Evolutionary conservation across 2,329 filamentous ascomycete genomes (phyloP).

Genomic region (Balansia obtecta): DNA sequence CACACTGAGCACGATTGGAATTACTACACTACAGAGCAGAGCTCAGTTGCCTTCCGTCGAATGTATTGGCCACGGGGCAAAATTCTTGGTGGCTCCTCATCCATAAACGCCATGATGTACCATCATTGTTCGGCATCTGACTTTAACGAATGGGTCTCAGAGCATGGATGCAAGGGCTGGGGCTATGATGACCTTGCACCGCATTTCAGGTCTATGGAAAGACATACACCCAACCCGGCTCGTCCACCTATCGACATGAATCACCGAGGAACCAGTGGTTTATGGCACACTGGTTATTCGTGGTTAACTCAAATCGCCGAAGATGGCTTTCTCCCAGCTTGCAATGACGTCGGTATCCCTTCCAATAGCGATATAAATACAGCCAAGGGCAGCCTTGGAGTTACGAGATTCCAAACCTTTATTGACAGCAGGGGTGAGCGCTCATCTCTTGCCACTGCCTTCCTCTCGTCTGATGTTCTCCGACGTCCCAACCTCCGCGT

Average conservation of each 20-base stretch:
- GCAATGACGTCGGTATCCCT: slow-evolving; percentile 7
- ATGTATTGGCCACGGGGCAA: slow-evolving; percentile 14
- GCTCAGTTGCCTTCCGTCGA: slow-evolving; percentile 10
- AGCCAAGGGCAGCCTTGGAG: slow-evolving; percentile 8
- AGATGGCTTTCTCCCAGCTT: slow-evolving; percentile 10
- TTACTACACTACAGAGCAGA: slow-evolving; percentile 12
- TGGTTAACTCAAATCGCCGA: slow-evolving; percentile 8
- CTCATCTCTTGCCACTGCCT: slow-evolving; percentile 11
- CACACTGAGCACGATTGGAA: slow-evolving; percentile 14
- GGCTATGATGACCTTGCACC: slow-evolving; percentile 11
- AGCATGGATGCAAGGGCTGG: slow-evolving; percentile 10
- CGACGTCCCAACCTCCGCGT: slow-evolving; percentile 10
- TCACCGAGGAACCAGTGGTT: slow-evolving; percentile 7
- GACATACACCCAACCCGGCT: slow-evolving; percentile 9
- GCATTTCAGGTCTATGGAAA: slow-evolving; percentile 11
- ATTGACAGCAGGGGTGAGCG: slow-evolving; percentile 10
- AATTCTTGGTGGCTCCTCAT: slow-evolving; percentile 12
- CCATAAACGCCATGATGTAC: slow-evolving; percentile 15
- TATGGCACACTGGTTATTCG: slow-evolving; percentile 11
- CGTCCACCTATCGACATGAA: slow-evolving; percentile 8
- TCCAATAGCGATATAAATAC: slow-evolving; percentile 10
- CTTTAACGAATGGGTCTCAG: slow-evolving; percentile 11
- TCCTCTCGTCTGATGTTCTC: slow-evolving; percentile 8
- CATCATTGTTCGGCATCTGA: slow-evolving; percentile 12
- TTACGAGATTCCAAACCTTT: slow-evolving; percentile 9